These are phyloP conservation scores for Lentinula sp. DNA, from an alignment of 768 basidiomycete species.

Conservation along the genomic window DNA sequence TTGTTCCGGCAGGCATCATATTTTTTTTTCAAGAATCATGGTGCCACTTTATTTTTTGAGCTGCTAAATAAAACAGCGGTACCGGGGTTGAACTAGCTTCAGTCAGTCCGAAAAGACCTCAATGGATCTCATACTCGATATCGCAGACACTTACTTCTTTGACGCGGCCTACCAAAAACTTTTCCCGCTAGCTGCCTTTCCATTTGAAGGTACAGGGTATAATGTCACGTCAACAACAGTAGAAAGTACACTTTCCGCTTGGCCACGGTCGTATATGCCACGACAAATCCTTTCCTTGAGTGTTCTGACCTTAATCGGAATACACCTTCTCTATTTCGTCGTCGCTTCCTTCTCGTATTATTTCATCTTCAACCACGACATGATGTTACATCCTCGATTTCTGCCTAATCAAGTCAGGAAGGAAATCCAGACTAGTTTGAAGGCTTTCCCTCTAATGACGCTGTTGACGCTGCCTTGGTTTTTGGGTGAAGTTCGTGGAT, in stretches of 20 bases:
- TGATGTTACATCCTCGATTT: constrained; percentile 94
- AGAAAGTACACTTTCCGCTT: constrained; percentile 51
- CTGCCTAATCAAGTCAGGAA: constrained; percentile 77
- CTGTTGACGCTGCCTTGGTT: constrained; percentile 92
- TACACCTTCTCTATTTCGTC: constrained; percentile 80
- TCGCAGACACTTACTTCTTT: constrained; percentile 66
- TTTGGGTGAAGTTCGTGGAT: constrained; percentile 83
- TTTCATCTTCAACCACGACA: constrained; percentile 89
- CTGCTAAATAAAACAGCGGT: neutral
- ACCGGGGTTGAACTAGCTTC: neutral
- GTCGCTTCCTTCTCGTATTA: constrained; percentile 82
- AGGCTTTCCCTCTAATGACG: constrained; percentile 79
- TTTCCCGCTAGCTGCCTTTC: constrained; percentile 58
- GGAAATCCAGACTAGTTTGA: constrained; percentile 73
- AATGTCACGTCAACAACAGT: constrained; percentile 20
- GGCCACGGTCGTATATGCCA: constrained; percentile 79
- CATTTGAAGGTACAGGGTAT: constrained; percentile 32
- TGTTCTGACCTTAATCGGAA: constrained; percentile 71
- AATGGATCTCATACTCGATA: constrained; percentile 83
- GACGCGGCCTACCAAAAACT: constrained; percentile 76
- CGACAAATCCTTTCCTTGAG: constrained; percentile 73
- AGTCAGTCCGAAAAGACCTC: neutral
- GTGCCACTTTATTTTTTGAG: neutral
- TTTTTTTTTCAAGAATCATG: neutral
- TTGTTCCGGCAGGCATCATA: neutral